These are phyloP conservation scores for Microbotryum scabiosae DNA, from an alignment of 1,284 basidiomycete species.

Conservation along the genomic window DNA sequence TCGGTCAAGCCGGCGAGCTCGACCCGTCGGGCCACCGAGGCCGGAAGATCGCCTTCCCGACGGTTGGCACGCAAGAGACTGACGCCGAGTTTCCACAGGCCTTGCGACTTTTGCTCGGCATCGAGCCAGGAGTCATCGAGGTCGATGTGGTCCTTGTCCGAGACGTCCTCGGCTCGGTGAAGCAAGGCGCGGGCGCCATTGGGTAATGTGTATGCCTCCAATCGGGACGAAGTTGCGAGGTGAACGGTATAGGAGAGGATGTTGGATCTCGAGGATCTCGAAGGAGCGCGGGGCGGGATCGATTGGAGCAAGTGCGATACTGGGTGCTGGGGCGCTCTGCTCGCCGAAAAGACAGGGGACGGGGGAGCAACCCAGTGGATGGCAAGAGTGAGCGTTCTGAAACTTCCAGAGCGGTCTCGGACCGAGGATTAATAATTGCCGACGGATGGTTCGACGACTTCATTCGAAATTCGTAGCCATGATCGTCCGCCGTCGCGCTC, in stretches of 20 bases:
- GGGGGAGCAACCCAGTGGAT: not conserved
- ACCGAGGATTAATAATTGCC: not conserved
- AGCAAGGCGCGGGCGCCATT: constrained; percentile 18
- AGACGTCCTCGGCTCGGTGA: constrained; percentile 18
- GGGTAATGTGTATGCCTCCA: constrained; percentile 16
- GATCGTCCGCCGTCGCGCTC: no score
- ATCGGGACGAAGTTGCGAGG: constrained; percentile 26
- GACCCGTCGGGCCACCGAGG: constrained; percentile 24
- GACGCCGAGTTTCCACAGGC: constrained; percentile 23
- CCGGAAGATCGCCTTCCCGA: constrained; percentile 9
- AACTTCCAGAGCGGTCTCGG: not conserved
- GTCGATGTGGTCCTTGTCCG: not conserved
- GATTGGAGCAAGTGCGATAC: constrained; percentile 26
- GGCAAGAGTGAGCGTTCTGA: not conserved
- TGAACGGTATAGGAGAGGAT: constrained; percentile 31
- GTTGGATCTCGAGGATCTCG: constrained; percentile 30
- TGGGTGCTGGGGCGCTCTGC: constrained; percentile 30
- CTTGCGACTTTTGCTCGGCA: constrained; percentile 25
- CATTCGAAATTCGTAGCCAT: not conserved
- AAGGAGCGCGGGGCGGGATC: constrained; percentile 29
- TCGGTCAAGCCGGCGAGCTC: constrained; percentile 16
- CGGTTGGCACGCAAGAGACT: constrained; percentile 16
- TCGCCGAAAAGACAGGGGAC: not conserved
- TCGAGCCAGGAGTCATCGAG: constrained; percentile 22
- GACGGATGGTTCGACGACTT: not conserved